Evolutionary conservation across 2,329 filamentous ascomycete genomes (phyloP).

Genomic region (Calonectria naviculata): DNA sequence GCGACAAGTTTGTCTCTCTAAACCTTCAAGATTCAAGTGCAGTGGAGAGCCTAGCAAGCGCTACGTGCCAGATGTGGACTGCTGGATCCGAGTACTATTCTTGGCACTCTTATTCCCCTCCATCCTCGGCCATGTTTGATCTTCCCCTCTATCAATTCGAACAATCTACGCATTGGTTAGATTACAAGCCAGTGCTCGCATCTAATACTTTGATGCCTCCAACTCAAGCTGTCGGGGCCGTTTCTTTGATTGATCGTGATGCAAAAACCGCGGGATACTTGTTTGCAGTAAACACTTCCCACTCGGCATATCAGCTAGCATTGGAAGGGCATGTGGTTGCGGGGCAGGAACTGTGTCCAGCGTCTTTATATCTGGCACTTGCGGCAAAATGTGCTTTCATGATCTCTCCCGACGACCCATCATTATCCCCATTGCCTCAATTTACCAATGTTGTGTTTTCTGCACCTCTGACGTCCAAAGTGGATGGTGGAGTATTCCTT

Average conservation of each 20-base stretch:
- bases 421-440: background rate
- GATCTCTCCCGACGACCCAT: background rate
- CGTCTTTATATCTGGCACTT: background rate
- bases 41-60: background rate
- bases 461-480: background rate
- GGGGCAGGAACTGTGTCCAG: background rate
- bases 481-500: background rate
- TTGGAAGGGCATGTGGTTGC: background rate
- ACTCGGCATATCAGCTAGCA: background rate
- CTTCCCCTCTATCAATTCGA: background rate
- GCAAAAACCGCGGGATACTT: background rate
- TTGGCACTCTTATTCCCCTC: background rate
- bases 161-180: background rate
- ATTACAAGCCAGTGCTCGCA: background rate
- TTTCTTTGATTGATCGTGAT: background rate
- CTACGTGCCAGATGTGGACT: background rate
- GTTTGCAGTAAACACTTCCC: background rate
- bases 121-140: background rate
- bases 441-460: background rate
- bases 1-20: background rate
- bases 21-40: background rate
- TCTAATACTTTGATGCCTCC: background rate
- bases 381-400: background rate
- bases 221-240: background rate
- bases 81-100: background rate